phyloP scores from a whole-genome alignment of 345 rosid genomes.

The Camelina hispida region DNA sequence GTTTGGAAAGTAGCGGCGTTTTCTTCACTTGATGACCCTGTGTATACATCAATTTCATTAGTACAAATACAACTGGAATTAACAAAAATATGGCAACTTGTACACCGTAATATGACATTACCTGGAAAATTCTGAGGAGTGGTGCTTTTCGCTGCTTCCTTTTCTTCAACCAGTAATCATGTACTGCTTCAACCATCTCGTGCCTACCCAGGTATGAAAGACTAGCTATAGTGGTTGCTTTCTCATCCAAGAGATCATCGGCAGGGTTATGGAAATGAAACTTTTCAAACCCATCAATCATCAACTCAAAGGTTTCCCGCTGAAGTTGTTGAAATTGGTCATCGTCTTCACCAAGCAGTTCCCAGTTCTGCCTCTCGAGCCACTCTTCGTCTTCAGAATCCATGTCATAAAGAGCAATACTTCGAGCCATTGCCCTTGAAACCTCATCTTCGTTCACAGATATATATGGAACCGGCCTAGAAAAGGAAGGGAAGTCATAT shows the following conservation, averaged over 20 bases:
- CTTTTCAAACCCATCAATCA: constrained; percentile 92
- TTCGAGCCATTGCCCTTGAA: constrained; percentile 75
- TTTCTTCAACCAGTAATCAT: constrained; percentile 75
- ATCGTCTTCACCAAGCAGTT: constrained; percentile 41
- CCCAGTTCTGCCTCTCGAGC: constrained; percentile 66
- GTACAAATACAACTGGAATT: neutral
- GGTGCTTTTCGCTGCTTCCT: constrained; percentile 68
- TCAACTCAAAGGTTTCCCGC: constrained; percentile 74
- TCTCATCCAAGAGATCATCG: constrained; percentile 52
- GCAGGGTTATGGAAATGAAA: constrained; percentile 56
- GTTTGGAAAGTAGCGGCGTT: constrained; percentile 60
- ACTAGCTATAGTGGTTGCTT: constrained; percentile 47
- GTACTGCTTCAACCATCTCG: constrained; percentile 74
- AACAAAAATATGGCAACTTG: neutral
- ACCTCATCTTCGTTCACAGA: constrained; percentile 66
- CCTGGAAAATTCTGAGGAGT: constrained; percentile 87
- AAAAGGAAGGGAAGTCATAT: constrained; percentile 42
- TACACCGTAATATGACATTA: constrained; percentile 36
- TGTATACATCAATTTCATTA: constrained; percentile 1
- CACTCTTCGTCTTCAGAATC: constrained; percentile 95
- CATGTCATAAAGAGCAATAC: constrained; percentile 77
- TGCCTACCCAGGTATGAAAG: constrained; percentile 59
- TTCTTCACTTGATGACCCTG: constrained; percentile 72
- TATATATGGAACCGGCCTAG: constrained; percentile 66
- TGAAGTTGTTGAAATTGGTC: constrained; percentile 50